Evolutionary conservation across 1,139 yeast species (phyloP), one percentile per base, ranked within the genome.

Genomic region (Nematodospora anomalae): DNA sequence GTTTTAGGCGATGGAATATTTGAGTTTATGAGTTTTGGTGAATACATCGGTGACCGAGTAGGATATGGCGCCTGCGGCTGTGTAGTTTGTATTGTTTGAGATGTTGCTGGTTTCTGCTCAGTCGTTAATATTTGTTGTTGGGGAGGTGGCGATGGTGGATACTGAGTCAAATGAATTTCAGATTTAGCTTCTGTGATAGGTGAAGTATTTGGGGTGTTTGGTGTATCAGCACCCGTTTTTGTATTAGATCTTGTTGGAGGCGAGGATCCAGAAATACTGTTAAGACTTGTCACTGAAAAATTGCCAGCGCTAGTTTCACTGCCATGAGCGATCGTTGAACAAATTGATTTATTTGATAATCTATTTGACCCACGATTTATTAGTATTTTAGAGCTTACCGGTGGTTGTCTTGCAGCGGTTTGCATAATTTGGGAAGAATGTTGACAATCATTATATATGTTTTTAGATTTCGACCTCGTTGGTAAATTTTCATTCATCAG

Each of bases 401-500:
- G 22, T 27, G n/a, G n/a, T n/a, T n/a, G n/a, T n/a, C n/a, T n/a
- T n/a, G n/a, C n/a, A n/a, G n/a, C n/a, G 7, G 21, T 18, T n/a
- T 3, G 11, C 24, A 28, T 9, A 2, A 31, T 31, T 26, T 35
- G 35, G 9, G 42, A 29, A 15, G 50, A 45, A 37, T 53, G 57
- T 26, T 53, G 55, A 33, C 51, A 50, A 32, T 51, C 49, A 30
- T 52, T 53, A 36, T 50, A 51, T 11, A 48, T 49, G 31, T 50
- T 50, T 28, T 48, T 52, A 13, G 54, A 47, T 30, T 45, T 45
- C 15, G 45, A 35, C 33, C 57, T 41, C 30, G 42, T 33, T 4
- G 53, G 52, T 26, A 45, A 42, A 25, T 38, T 34, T 11, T 35
- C 38, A 4, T 37, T 28, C 12, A 27, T 30, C 10, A 27, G 24